Conservation (phyloP, 2,329 filamentous ascomycete species). For the Venturia carpophila region DNA sequence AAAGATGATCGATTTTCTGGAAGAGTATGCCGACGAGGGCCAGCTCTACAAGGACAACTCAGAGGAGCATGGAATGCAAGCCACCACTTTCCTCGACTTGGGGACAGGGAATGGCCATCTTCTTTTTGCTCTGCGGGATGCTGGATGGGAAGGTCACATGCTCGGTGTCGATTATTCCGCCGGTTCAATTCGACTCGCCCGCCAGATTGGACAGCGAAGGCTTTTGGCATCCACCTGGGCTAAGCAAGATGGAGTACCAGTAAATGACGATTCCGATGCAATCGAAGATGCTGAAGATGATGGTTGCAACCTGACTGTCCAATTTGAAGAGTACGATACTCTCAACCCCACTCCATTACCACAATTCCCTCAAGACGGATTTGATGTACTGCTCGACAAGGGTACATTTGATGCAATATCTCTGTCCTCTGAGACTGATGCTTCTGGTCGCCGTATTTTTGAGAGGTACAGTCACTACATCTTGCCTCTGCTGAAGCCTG, state of each 20-base stretch:
- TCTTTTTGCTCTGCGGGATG: constrained; percentile 68
- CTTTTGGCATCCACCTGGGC: constrained; percentile 3
- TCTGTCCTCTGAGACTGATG: constrained; percentile 55
- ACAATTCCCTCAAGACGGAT: constrained; percentile 32
- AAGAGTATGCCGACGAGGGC: constrained; percentile 43
- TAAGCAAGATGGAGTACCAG: background rate
- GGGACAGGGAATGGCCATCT: constrained; percentile 92
- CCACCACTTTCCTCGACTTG: constrained; percentile 66
- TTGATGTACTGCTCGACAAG: constrained; percentile 93
- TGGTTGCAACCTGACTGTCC: constrained; percentile 3
- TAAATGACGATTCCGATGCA: background rate
- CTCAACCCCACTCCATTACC: constrained; percentile 13
- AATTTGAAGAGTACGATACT: constrained; percentile 17
- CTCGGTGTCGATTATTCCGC: constrained; percentile 84
- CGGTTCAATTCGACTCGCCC: constrained; percentile 65
- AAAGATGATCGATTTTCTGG: constrained; percentile 61
- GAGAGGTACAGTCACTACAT: constrained; percentile 69
- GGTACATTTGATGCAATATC: constrained; percentile 95
- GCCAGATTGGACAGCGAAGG: constrained; percentile 43
- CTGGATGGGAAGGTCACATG: constrained; percentile 60
- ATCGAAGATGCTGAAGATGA: constrained; percentile 27
- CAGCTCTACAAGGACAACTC: constrained; percentile 34
- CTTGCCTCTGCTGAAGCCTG: constrained; percentile 54
- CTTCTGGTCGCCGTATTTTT: constrained; percentile 52
- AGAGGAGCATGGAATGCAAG: constrained; percentile 21